Evolutionary conservation across 768 basidiomycete species (phyloP).

Genomic region (Paxillus rubicundulus): DNA sequence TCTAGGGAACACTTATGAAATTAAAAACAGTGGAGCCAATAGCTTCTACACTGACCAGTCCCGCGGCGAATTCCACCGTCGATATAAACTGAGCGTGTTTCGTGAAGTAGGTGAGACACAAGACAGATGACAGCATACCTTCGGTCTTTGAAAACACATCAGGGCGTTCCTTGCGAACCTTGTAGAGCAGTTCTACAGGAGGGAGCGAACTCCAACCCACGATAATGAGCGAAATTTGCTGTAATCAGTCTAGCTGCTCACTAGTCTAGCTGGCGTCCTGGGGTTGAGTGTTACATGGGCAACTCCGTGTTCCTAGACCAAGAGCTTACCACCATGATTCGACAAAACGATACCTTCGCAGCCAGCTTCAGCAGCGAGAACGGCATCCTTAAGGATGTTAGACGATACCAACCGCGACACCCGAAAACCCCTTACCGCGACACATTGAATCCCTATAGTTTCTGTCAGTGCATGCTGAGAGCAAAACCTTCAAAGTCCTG

Average conservation of each 20-base stretch:
- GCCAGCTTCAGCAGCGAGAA: slow-evolving; percentile 78
- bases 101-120: slow-evolving; percentile 1
- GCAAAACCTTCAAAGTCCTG: background rate
- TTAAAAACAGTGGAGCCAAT: background rate
- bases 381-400: slow-evolving; percentile 62
- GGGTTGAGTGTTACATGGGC: slow-evolving; percentile 1
- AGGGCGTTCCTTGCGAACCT: slow-evolving; percentile 67
- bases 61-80: slow-evolving; percentile 78
- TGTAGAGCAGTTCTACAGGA: slow-evolving; percentile 75
- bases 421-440: slow-evolving; percentile 44
- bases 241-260: slow-evolving; percentile 32
- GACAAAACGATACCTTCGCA: slow-evolving; percentile 86
- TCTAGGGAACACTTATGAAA: slow-evolving; percentile 39
- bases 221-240: slow-evolving; percentile 14
- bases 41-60: slow-evolving; percentile 49
- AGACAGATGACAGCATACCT: slow-evolving; percentile 38
- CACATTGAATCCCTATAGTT: slow-evolving; percentile 64
- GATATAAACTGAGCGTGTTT: slow-evolving; percentile 61
- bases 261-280: slow-evolving; percentile 80
- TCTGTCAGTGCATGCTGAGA: slow-evolving; percentile 7
- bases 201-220: slow-evolving; percentile 58
- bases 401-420: background rate
- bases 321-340: slow-evolving; percentile 77
- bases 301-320: background rate
- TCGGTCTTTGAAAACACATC: slow-evolving; percentile 72